Base-by-base conservation (phyloP, 73 alveolate species). In the Effrenium voratum region DNA sequence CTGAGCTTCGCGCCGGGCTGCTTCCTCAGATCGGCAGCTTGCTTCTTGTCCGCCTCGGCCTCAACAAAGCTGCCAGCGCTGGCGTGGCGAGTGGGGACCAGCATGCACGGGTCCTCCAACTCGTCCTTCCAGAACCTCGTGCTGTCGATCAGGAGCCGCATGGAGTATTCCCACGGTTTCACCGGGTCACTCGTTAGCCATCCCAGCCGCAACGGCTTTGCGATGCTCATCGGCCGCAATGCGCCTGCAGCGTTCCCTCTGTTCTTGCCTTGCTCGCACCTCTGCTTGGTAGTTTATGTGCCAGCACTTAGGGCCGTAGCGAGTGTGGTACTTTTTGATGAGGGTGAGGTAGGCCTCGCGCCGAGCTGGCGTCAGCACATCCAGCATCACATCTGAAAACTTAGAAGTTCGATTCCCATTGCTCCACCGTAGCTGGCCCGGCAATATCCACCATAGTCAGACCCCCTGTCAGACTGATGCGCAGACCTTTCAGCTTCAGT, bases 51-150 rank as follows among this genome's bases (percentile, higher is more conserved):
- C 10, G 46, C 44, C 19, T 68, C 80, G 34, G 26, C 80, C 19
- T 68, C 80, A 43, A n/a, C 80, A 68, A 32, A 13, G 80, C 80
- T 32, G 38, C 41, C 24, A 41, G 13, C 13, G 8, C n/a, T 34
- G 12, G 86, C 36, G 3, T 52, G 13, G 34, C 57, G 32, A 3
- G 44, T 41, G 57, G 40, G 26, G 60, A 76, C 40, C 38, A 76
- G 16, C 32, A 76, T 32, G 60, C 86, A 76, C 19, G 86, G 86
- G 2, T 76, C 86, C 57, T 76, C 86, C 60, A 76, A 36, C 86
- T 76, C 86, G 3, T 44, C 57, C 57, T 44, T 38, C 86, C 86
- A 76, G 60, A 76, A 76, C 3, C 57, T 52, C 40, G 3, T 44
- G 57, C 40, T 45, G 36, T 76, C 57, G 40, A 44, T 38, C 41